A percentile compares a stretch with the other conserved stretches of the same genome.
These are phyloP conservation scores for Tagetes erecta DNA, from an alignment of 129 eudicot species.

Conservation along the genomic window DNA sequence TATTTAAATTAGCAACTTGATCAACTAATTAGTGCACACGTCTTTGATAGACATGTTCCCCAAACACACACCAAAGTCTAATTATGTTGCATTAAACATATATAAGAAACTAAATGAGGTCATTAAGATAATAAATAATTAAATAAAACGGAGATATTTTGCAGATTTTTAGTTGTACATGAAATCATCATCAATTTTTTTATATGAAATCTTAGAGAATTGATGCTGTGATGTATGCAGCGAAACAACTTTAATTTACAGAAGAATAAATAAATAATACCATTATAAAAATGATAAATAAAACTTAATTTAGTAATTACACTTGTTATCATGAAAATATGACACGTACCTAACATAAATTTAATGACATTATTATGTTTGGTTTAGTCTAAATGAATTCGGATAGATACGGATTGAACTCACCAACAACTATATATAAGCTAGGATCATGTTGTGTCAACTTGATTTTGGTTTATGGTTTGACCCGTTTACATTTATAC, in stretches of 20 bases:
- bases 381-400: no score
- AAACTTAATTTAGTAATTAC: neutral
- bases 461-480: no score
- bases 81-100: constrained; percentile 15
- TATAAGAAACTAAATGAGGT: constrained; percentile 10
- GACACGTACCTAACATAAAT: no score
- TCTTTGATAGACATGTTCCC: constrained; percentile 43
- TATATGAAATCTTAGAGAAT: neutral
- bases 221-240: neutral
- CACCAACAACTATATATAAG: no score
- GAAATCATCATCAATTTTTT: neutral
- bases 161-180: neutral
- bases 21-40: constrained; percentile 30
- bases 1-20: constrained; percentile 17
- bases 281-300: neutral
- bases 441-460: no score
- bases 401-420: no score
- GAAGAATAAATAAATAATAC: neutral
- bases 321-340: neutral
- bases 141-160: constrained; percentile 5
- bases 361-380: no score
- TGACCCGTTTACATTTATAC: no score
- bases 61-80: constrained; percentile 16
- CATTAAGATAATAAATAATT: constrained; percentile 12
- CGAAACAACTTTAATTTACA: neutral